phyloP scores from a whole-genome alignment of 148 eudicot species.

The Amaranthus cruentus region DNA sequence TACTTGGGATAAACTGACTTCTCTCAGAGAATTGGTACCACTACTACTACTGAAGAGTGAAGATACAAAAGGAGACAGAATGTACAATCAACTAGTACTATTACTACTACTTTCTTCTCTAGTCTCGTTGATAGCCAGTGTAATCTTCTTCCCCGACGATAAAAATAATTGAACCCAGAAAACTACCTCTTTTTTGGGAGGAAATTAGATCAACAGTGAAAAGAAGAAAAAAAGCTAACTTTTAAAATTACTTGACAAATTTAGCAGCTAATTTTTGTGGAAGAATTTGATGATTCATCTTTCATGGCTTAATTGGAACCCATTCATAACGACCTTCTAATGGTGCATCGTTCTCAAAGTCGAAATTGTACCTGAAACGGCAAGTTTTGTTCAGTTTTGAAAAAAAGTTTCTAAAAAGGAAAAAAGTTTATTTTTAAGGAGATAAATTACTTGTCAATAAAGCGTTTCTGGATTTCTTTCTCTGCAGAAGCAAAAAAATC shows the following conservation, averaged over 20 bases:
- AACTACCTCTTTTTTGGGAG: not conserved
- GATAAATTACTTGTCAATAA: slow-evolving; percentile 53
- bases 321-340: slow-evolving; percentile 87
- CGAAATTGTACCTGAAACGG: slow-evolving; percentile 74
- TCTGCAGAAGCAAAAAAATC: slow-evolving; percentile 79
- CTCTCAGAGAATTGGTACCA: not conserved
- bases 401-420: not conserved
- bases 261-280: slow-evolving; percentile 10
- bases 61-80: slow-evolving; percentile 28
- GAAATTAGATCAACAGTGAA: slow-evolving; percentile 4
- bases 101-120: slow-evolving; percentile 9
- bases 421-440: no score
- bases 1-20: slow-evolving; percentile 13
- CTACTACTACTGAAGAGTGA: not conserved
- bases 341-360: slow-evolving; percentile 60
- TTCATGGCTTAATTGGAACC: slow-evolving; percentile 60
- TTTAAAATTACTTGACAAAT: not conserved
- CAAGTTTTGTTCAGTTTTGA: not conserved
- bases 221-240: not conserved
- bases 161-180: not conserved
- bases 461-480: slow-evolving; percentile 52
- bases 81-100: slow-evolving; percentile 27
- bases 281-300: slow-evolving; percentile 1
- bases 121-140: not conserved
- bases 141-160: slow-evolving; percentile 6